Evolutionary conservation across 2,329 filamentous ascomycete genomes (phyloP).

Genomic region (Fusarium buxicola): DNA sequence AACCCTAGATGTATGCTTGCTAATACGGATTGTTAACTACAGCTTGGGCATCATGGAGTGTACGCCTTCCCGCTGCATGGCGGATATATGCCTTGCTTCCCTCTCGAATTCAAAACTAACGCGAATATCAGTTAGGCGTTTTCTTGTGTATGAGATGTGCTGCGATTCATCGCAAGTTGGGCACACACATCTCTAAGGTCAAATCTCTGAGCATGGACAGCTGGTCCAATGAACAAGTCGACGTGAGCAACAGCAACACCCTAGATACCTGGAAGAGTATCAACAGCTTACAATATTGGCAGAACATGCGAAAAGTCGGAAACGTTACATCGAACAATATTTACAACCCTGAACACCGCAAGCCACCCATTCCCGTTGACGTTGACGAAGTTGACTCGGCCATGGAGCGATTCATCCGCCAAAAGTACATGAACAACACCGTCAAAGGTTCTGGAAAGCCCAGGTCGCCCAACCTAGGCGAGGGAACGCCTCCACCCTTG

Average conservation of each 20-base stretch:
- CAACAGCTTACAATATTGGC: conserved; percentile 32
- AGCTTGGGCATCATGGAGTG: conserved; percentile 98
- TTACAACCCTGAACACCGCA: conserved; percentile 88
- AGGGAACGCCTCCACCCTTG: conserved; percentile 68
- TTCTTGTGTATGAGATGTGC: conserved; percentile 99
- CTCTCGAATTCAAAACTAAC: conserved; percentile 36
- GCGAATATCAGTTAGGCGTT: conserved; percentile 77
- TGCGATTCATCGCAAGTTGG: conserved; percentile 92
- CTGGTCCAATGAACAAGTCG: conserved; percentile 95
- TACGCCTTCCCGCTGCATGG: conserved; percentile 60
- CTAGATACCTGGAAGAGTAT: neutral
- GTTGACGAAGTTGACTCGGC: conserved; percentile 91
- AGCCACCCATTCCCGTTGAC: conserved; percentile 87
- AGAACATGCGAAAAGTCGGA: conserved; percentile 96
- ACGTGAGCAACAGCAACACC: conserved; percentile 68
- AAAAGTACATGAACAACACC: conserved; percentile 83
- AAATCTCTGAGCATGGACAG: conserved; percentile 99
- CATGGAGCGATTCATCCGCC: conserved; percentile 94
- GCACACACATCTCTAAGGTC: conserved; percentile 98
- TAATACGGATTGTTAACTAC: conserved; percentile 45
- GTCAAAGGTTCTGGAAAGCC: conserved; percentile 54
- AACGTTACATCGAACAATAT: conserved; percentile 87
- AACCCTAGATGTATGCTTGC: conserved; percentile 25
- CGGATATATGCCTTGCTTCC: neutral
- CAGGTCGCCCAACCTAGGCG: conserved; percentile 57